A percentile compares a stretch with the other conserved stretches of the same genome.
These are phyloP conservation scores for Quillaja saponaria DNA, from an alignment of 306 rosid genomes.

Conservation along the genomic window DNA sequence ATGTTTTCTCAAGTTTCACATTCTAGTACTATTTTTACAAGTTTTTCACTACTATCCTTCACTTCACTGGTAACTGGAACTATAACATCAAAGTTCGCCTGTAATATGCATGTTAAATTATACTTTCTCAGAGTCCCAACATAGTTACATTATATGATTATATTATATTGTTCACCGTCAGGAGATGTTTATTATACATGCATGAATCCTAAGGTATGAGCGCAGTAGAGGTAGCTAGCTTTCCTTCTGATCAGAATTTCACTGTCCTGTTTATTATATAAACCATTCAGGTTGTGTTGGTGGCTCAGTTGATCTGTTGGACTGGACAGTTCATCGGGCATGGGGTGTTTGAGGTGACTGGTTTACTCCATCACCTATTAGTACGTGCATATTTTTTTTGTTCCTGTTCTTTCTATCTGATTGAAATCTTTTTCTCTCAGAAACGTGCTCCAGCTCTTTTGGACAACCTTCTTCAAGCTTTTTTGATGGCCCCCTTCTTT, in stretches of 20 bases:
- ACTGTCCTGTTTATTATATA: slow-evolving; percentile 2
- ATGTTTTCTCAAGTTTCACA: too few relatives aligned
- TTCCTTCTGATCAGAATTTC: slow-evolving; percentile 2
- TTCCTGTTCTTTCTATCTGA: neutral
- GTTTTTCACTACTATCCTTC: too few relatives aligned
- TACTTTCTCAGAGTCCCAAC: too few relatives aligned
- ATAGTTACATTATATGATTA: too few relatives aligned
- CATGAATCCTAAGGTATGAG: too few relatives aligned
- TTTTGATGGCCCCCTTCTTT: slow-evolving; percentile 85
- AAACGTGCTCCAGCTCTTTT: slow-evolving; percentile 89
- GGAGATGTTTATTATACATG: neutral
- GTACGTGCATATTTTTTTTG: slow-evolving; percentile 7
- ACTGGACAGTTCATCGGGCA: slow-evolving; percentile 83
- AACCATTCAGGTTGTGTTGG: slow-evolving; percentile 63
- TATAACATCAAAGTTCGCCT: too few relatives aligned
- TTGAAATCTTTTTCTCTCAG: slow-evolving; percentile 32
- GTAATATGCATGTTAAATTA: too few relatives aligned
- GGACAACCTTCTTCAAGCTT: slow-evolving; percentile 84
- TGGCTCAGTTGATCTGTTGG: slow-evolving; percentile 84
- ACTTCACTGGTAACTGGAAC: too few relatives aligned
- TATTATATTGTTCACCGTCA: neutral
- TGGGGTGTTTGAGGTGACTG: slow-evolving; percentile 81
- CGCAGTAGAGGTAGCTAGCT: neutral
- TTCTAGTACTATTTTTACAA: too few relatives aligned
- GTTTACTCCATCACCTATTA: slow-evolving; percentile 9